Conservation (phyloP, 257 asterid species). For the Solanum okadae region DNA sequence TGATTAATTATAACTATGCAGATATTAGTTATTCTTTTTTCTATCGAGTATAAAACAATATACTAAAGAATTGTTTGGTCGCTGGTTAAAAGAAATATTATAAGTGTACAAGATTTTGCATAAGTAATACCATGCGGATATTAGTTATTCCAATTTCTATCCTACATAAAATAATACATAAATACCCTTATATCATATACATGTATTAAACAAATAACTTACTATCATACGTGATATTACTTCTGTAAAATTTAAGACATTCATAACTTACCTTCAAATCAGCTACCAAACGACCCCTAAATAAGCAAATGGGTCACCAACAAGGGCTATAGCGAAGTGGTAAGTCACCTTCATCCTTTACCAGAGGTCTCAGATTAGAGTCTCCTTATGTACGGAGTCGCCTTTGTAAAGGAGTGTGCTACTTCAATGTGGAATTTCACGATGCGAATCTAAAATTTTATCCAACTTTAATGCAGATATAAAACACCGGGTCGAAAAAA, state of each 20-base stretch:
- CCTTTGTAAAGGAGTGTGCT: too few relatives aligned
- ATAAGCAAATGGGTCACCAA: background rate
- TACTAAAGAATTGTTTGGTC: background rate
- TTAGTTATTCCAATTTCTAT: background rate
- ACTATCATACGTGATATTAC: background rate
- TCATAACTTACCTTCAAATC: background rate
- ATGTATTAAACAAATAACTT: background rate
- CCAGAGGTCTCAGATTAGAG: too few relatives aligned
- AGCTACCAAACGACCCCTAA: background rate
- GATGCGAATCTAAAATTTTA: too few relatives aligned
- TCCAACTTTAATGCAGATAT: too few relatives aligned
- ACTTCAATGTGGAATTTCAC: too few relatives aligned
- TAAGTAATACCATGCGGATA: background rate
- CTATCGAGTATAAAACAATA: too few relatives aligned
- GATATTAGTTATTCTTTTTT: background rate
- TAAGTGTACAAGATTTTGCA: background rate
- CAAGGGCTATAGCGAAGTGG: too few relatives aligned
- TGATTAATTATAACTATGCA: background rate
- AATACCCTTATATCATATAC: background rate
- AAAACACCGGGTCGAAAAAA: too few relatives aligned
- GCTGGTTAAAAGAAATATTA: too few relatives aligned
- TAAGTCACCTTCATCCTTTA: background rate
- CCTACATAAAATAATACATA: background rate
- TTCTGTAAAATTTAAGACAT: background rate
- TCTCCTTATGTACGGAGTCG: fast-evolving